phyloP scores from a whole-genome alignment of 441 rosid species.

The Brassica balearica region DNA sequence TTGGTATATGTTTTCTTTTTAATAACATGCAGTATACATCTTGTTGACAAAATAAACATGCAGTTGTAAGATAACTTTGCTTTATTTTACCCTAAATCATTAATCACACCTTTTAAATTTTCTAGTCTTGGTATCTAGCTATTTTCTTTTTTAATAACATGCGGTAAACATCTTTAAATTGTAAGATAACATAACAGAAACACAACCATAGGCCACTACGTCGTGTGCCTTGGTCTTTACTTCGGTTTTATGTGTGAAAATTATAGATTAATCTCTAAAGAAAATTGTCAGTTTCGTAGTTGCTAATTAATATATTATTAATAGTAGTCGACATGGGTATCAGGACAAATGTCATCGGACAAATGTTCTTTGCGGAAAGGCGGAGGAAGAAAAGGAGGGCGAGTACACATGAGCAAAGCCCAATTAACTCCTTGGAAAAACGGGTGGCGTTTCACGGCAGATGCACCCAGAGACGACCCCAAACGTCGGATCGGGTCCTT shows the following conservation, averaged over 20 bases:
- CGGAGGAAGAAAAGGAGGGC: slow-evolving; percentile 76
- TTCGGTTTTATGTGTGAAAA: background rate
- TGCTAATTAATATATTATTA: slow-evolving; percentile 40
- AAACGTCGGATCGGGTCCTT: slow-evolving; percentile 78
- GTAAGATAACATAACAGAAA: background rate
- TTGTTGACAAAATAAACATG: no score
- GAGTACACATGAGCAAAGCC: slow-evolving; percentile 84
- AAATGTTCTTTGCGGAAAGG: slow-evolving; percentile 63
- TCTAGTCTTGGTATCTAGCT: no score
- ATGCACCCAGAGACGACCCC: slow-evolving; percentile 82
- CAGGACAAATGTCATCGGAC: slow-evolving; percentile 69
- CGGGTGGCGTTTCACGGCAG: slow-evolving; percentile 75
- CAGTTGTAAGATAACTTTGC: background rate
- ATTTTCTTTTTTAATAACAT: no score
- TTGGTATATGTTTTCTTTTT: no score
- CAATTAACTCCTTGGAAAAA: slow-evolving; percentile 89
- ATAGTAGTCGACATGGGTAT: slow-evolving; percentile 75
- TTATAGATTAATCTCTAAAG: slow-evolving; percentile 1
- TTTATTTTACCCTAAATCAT: no score
- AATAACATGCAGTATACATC: no score
- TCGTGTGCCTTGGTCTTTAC: background rate
- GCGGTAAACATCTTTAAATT: no score
- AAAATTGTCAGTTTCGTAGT: slow-evolving; percentile 16
- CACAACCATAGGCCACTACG: background rate
- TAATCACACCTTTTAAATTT: no score